Evolutionary conservation across 306 rosid genomes (phyloP).

Genomic region (Alnus rubra): DNA sequence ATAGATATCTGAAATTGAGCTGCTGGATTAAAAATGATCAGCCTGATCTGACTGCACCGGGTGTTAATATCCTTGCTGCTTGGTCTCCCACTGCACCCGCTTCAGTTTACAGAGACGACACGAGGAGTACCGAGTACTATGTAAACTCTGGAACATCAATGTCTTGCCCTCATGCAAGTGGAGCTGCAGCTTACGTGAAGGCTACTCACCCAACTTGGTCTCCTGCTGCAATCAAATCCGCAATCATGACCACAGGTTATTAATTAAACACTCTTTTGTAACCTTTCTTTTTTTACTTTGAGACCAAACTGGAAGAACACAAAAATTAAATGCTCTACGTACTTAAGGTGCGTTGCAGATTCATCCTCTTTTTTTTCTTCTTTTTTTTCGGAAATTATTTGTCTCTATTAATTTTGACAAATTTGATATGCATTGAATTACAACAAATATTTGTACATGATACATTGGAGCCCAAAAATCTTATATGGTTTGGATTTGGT

Average conservation of each 20-base stretch:
- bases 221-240: conserved; percentile 44
- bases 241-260: conserved; percentile 33
- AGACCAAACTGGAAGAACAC: too few relatives aligned
- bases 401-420: too few relatives aligned
- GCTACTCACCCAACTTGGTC: conserved; percentile 39
- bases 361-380: too few relatives aligned
- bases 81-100: conserved; percentile 16
- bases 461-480: too few relatives aligned
- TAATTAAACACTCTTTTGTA: too few relatives aligned
- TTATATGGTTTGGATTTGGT: too few relatives aligned
- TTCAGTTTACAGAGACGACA: not conserved
- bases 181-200: conserved; percentile 38
- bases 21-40: not conserved
- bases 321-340: too few relatives aligned
- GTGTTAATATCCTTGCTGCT: conserved; percentile 25
- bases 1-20: conserved; percentile 2
- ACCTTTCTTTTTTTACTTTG: too few relatives aligned
- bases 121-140: conserved; percentile 13
- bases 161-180: conserved; percentile 36
- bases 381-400: too few relatives aligned
- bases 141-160: conserved; percentile 29
- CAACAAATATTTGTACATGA: too few relatives aligned
- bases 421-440: too few relatives aligned
- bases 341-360: too few relatives aligned
- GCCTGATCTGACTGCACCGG: conserved; percentile 34